These are phyloP conservation scores for Saxophila tyrrhenica DNA, from an alignment of 495 filamentous ascomycete genomes.

Conservation along the genomic window DNA sequence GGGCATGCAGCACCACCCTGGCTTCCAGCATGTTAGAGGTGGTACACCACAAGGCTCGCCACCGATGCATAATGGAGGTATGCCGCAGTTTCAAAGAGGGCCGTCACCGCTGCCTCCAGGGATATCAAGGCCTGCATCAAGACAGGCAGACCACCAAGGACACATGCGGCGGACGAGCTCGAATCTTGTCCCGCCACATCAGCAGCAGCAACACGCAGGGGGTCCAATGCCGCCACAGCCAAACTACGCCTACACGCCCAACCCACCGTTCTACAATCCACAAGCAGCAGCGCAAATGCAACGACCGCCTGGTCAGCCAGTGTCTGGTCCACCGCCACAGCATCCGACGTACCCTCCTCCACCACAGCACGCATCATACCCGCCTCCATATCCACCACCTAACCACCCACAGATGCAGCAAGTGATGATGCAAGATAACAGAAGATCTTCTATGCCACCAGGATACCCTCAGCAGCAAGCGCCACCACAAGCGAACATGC, in stretches of 20 bases:
- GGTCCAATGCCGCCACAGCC: slow-evolving; percentile 51
- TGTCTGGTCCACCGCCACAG: not conserved
- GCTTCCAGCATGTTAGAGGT: slow-evolving; percentile 69
- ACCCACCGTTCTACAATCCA: slow-evolving; percentile 73
- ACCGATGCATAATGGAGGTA: slow-evolving; percentile 73
- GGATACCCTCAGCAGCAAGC: slow-evolving; percentile 38
- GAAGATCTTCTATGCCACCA: slow-evolving; percentile 50
- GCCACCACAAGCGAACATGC: slow-evolving; percentile 28
- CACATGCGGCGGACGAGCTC: slow-evolving; percentile 65
- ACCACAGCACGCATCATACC: slow-evolving; percentile 2
- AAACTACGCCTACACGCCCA: slow-evolving; percentile 73
- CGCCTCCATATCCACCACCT: slow-evolving; percentile 23
- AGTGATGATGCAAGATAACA: slow-evolving; percentile 56
- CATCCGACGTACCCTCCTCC: not conserved
- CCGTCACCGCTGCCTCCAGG: slow-evolving; percentile 71
- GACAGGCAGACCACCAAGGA: slow-evolving; percentile 38
- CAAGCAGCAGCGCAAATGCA: slow-evolving; percentile 43
- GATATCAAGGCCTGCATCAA: slow-evolving; percentile 67
- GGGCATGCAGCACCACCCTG: slow-evolving; percentile 61
- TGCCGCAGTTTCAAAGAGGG: slow-evolving; percentile 57
- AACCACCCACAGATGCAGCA: slow-evolving; percentile 44
- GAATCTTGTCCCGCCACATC: slow-evolving; percentile 54
- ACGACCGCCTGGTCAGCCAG: slow-evolving; percentile 21
- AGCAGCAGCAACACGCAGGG: slow-evolving; percentile 34
- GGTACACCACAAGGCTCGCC: slow-evolving; percentile 68